phyloP scores from a whole-genome alignment of 306 rosid genomes.

The Geum urbanum region DNA sequence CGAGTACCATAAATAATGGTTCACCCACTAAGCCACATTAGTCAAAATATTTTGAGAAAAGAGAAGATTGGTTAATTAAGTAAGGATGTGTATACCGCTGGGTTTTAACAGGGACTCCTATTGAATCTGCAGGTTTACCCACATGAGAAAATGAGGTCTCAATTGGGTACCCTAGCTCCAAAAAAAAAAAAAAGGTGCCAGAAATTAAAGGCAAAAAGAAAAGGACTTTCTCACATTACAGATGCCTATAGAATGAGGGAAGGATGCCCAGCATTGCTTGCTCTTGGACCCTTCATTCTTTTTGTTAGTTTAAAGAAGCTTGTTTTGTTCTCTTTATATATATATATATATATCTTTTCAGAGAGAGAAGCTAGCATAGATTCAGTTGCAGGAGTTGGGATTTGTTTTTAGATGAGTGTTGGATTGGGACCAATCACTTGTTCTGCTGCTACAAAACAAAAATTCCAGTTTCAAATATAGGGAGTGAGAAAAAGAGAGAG shows the following conservation, averaged over 20 bases:
- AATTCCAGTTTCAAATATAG: constrained; percentile 28
- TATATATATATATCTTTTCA: constrained; percentile 26
- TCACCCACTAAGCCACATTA: constrained; percentile 20
- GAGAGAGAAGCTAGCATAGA: constrained; percentile 25
- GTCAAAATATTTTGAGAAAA: constrained; percentile 28
- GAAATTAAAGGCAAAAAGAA: constrained; percentile 48
- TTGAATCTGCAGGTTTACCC: constrained; percentile 14
- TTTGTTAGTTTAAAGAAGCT: constrained; percentile 65
- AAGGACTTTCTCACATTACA: constrained; percentile 67
- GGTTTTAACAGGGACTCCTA: constrained; percentile 9
- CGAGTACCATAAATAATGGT: constrained; percentile 38
- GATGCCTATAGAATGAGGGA: constrained; percentile 72
- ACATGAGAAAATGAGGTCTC: constrained; percentile 28
- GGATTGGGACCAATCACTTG: constrained; percentile 33
- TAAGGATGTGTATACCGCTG: constrained; percentile 2
- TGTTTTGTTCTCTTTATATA: constrained; percentile 42
- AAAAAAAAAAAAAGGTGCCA: constrained; percentile 25
- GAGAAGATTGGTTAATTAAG: neutral
- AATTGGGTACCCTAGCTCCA: neutral
- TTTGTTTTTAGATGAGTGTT: constrained; percentile 30
- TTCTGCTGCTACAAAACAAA: constrained; percentile 34
- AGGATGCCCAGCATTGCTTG: constrained; percentile 51
- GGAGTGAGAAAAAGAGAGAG: constrained; percentile 6
- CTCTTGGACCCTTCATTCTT: constrained; percentile 63
- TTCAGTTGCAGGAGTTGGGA: constrained; percentile 41